Evolutionary conservation across 2,329 filamentous ascomycete genomes (phyloP), one percentile per base, ranked within the genome.

Genomic region (Penicillium sp.): DNA sequence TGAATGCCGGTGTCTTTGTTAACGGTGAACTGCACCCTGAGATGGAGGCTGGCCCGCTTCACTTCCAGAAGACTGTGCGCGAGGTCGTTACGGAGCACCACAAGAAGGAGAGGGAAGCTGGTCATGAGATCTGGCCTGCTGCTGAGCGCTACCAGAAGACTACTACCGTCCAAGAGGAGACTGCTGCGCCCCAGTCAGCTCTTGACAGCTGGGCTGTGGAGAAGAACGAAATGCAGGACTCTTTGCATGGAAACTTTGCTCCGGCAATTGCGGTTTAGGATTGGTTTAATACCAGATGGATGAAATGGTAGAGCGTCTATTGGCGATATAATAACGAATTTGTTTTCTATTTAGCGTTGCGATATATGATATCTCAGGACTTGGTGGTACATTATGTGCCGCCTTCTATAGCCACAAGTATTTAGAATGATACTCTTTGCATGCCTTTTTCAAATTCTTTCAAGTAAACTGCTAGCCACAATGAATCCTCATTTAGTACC

Each of bases 21-120:
- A 87, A 85, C 65, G 86, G 85, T 49, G 81, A 86, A 68, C 74
- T 88, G 68, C 86, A 88, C 68, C 84, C 86, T 0, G 74, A 78
- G 46, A 79, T 83, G 76, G 86, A 89, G 68, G 80, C 82, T 67
- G 82, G 82, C 2, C 81, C 83, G 0, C 72, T 86, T 0, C 82
- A 80, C 71, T 85, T 86, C 77, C 82, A 86, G 74, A 79, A 78
- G 42, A 70, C 72, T 4, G 79, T 84, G 27, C 80, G 82, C 4
- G 78, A 83, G 39, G 65, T 79, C 11, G 72, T 85, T 31, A 74
- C 74, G 46, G 74, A 76, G 33, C 82, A 85, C 64, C 73, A 57
- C 54, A 70, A 75, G 58, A 73, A 73, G 37, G 82, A 86, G 64
- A 71, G 77, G 57, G 71, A 70, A 9, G 74, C 63, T 0, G 77